A percentile compares a stretch with the other conserved stretches of the same genome.
These are phyloP conservation scores for Plicaturopsis crispa DNA, from an alignment of 768 basidiomycete genomes.

Conservation along the genomic window DNA sequence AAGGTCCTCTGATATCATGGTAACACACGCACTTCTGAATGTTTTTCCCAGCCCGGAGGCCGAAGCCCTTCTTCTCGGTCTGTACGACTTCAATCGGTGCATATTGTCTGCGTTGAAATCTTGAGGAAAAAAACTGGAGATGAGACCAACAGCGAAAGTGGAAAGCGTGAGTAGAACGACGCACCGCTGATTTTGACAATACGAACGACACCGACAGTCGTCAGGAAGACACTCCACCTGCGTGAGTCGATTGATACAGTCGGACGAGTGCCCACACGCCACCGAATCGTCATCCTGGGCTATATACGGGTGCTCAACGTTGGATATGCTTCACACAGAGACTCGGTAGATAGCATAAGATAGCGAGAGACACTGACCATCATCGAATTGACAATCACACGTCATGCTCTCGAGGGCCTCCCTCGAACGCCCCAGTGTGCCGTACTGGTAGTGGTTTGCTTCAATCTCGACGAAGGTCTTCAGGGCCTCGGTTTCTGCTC, in stretches of 20 bases:
- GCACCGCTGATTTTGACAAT: slow-evolving; percentile 93
- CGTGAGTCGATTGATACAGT: slow-evolving; percentile 96
- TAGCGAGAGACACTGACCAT: slow-evolving; percentile 49
- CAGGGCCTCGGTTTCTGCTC: slow-evolving; percentile 67
- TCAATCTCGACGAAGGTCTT: slow-evolving; percentile 65
- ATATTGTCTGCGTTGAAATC: slow-evolving; percentile 84
- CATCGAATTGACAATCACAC: slow-evolving; percentile 86
- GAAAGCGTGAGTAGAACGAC: slow-evolving; percentile 15
- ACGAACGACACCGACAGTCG: slow-evolving; percentile 75
- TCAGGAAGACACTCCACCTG: slow-evolving; percentile 92
- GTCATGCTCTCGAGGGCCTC: slow-evolving; percentile 90
- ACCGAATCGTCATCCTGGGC: slow-evolving; percentile 49
- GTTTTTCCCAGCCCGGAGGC: slow-evolving; percentile 70
- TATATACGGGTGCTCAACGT: slow-evolving; percentile 20
- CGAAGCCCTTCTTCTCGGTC: slow-evolving; percentile 95
- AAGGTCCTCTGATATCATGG: not conserved
- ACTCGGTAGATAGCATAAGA: not conserved
- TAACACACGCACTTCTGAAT: slow-evolving; percentile 49
- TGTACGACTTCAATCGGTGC: slow-evolving; percentile 82
- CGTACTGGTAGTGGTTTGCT: slow-evolving; percentile 83
- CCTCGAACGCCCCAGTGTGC: slow-evolving; percentile 77
- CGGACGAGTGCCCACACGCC: slow-evolving; percentile 82
- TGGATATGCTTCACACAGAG: not conserved
- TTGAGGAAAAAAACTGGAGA: slow-evolving; percentile 21
- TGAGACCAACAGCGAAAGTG: slow-evolving; percentile 1